phyloP scores from a whole-genome alignment of 2,329 filamentous ascomycete genomes.

The Fusarium sp. region DNA sequence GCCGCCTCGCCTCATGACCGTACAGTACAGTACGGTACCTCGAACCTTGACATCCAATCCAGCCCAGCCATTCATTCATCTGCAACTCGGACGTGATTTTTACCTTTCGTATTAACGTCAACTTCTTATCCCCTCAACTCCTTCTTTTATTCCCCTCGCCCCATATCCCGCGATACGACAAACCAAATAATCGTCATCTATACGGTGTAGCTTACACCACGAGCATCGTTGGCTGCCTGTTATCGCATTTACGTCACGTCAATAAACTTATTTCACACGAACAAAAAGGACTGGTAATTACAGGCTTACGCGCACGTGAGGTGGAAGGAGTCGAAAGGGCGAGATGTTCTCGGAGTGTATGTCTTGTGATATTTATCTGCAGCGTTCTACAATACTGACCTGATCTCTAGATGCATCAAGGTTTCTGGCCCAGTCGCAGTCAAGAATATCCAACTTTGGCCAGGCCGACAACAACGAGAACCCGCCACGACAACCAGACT shows the following conservation, averaged over 20 bases:
- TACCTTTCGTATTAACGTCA: conserved; percentile 24
- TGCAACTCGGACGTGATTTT: conserved; percentile 37
- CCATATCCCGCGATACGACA: conserved; percentile 12
- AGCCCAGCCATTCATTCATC: conserved; percentile 29
- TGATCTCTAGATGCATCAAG: conserved; percentile 83
- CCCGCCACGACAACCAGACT: conserved; percentile 48
- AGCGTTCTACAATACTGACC: conserved; percentile 23
- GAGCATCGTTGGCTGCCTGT: conserved; percentile 23
- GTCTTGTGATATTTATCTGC: conserved; percentile 50
- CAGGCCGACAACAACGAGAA: conserved; percentile 63
- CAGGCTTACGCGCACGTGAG: conserved; percentile 45
- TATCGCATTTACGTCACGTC: conserved; percentile 41
- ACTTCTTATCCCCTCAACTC: conserved; percentile 15
- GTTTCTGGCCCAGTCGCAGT: conserved; percentile 97
- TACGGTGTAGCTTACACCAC: conserved; percentile 34
- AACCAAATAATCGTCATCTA: conserved; percentile 11
- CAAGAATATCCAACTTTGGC: conserved; percentile 80
- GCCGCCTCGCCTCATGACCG: conserved; percentile 47
- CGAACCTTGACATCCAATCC: conserved; percentile 16
- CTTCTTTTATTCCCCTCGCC: conserved; percentile 6
- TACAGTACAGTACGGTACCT: conserved; percentile 10
- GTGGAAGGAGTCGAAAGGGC: conserved; percentile 50
- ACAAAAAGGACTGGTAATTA: conserved; percentile 22
- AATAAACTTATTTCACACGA: conserved; percentile 14
- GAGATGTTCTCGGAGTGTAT: conserved; percentile 82